Base-by-base conservation (phyloP, 2,329 filamentous ascomycete species). In the Microdochium trichocladiopsis region DNA sequence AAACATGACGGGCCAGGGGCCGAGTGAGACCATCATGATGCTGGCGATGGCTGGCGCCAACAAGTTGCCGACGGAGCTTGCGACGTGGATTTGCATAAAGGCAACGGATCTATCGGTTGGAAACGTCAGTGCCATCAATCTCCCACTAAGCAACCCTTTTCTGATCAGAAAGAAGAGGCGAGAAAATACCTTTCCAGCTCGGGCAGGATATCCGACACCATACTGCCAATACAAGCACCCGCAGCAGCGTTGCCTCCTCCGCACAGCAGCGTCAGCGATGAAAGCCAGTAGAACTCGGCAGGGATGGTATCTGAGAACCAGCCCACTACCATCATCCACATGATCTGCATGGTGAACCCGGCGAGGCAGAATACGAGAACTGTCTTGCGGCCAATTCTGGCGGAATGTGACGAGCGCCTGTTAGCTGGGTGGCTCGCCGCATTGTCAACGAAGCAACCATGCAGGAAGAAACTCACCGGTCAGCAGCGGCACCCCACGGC, bases 401-500 rank as follows among this genome's bases (percentile, higher is more conserved):
- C 23, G 22, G 23, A 43, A 6, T 4, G 37, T 48, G 18, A 11
- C n/a, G n/a, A 16, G 36, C 36, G 14, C 28, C 8, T 16, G 16
- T 24, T 52, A 24, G 4, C 37, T 36, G 12, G 48, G 41, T 55
- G 21, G 51, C 31, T 18, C 25, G 12, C 21, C 22, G 22, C 11
- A 11, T 25, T 5, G 10, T n/a, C 43, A 24, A 49, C 23, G 16
- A 2, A 49, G 28, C 22, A 24, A 18, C 25, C 12, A 33, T 24
- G 24, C 14, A 49, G 37, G 45, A 22, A n/a, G 36, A 21, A 12
- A 53, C 63, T 55, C 51, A 68, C 63, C 63, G 64, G 58, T 72
- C 70, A 9, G 68, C 68, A 2, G 67, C 60, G 4, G 70, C 58
- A 12, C 69, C 69, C 63, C 70, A 73, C 1, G 69, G 63, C 47